phyloP scores from a whole-genome alignment of 2,329 filamentous ascomycete genomes.

The Chaetomiaceae sp. region DNA sequence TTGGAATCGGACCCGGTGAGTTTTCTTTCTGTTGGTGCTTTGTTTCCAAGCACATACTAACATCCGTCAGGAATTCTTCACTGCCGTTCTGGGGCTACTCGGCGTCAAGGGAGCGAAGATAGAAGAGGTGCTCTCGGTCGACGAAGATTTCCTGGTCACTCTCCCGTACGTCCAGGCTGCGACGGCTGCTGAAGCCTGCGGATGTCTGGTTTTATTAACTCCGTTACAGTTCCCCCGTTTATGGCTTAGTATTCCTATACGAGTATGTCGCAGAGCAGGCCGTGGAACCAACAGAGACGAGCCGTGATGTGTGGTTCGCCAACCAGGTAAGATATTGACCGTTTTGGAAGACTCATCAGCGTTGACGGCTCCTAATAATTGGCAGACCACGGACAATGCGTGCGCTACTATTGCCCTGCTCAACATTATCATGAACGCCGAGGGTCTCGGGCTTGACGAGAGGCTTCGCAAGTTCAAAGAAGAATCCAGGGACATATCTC shows the following conservation, averaged over 20 bases:
- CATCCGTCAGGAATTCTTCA: slow-evolving; percentile 66
- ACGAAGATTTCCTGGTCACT: slow-evolving; percentile 57
- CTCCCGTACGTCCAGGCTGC: slow-evolving; percentile 53
- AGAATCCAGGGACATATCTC: slow-evolving; percentile 62
- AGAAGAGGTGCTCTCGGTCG: slow-evolving; percentile 70
- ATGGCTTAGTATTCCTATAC: slow-evolving; percentile 87
- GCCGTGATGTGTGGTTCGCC: slow-evolving; percentile 78
- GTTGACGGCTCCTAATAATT: background rate
- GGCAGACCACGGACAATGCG: slow-evolving; percentile 72
- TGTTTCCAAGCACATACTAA: background rate
- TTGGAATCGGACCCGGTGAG: slow-evolving; percentile 84
- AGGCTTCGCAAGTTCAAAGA: slow-evolving; percentile 68
- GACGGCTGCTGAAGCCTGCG: background rate
- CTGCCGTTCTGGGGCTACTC: slow-evolving; percentile 73
- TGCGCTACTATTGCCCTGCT: slow-evolving; percentile 90
- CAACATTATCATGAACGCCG: slow-evolving; percentile 87
- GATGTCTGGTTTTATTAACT: background rate
- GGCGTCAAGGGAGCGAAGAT: slow-evolving; percentile 70
- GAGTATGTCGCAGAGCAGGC: slow-evolving; percentile 56
- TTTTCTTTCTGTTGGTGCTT: background rate
- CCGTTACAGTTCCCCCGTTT: slow-evolving; percentile 58
- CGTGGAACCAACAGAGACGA: slow-evolving; percentile 48
- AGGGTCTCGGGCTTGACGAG: slow-evolving; percentile 61
- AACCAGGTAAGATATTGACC: slow-evolving; percentile 61
- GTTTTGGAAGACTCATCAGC: background rate